A percentile compares a stretch with the other conserved stretches of the same genome.
phyloP scores from a whole-genome alignment of 306 rosid genomes.

The Fagus sylvatica region DNA sequence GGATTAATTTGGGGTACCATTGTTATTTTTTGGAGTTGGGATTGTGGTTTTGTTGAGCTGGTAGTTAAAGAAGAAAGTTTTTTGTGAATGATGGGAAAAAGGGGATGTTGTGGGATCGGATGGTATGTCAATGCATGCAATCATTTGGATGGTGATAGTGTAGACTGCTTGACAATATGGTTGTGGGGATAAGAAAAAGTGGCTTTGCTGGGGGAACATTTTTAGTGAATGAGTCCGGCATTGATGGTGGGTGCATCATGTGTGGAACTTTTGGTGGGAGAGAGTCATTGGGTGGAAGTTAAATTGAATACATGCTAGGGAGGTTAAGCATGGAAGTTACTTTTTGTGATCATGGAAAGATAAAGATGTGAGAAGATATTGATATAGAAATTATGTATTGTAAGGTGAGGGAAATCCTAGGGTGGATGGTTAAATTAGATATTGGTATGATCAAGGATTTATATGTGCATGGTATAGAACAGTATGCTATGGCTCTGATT shows the following conservation, averaged over 20 bases:
- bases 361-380: neutral
- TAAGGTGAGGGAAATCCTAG: neutral
- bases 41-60: neutral
- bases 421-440: neutral
- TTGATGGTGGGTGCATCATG: neutral
- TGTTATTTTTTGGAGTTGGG: neutral
- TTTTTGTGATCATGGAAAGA: neutral
- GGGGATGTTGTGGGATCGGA: neutral
- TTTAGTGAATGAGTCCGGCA: neutral
- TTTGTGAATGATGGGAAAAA: neutral
- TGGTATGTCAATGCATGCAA: neutral
- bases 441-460: too few species aligned
- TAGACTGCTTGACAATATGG: slow-evolving; percentile 8
- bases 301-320: neutral
- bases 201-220: slow-evolving; percentile 1
- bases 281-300: neutral
- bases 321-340: neutral
- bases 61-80: neutral
- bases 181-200: neutral
- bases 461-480: too few species aligned
- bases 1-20: neutral
- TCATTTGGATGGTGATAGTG: neutral
- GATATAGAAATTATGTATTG: neutral
- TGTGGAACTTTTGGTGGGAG: neutral
- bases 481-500: too few species aligned